Base-by-base conservation (phyloP, 2,329 filamentous ascomycete species). In the Alternaria sp. region DNA sequence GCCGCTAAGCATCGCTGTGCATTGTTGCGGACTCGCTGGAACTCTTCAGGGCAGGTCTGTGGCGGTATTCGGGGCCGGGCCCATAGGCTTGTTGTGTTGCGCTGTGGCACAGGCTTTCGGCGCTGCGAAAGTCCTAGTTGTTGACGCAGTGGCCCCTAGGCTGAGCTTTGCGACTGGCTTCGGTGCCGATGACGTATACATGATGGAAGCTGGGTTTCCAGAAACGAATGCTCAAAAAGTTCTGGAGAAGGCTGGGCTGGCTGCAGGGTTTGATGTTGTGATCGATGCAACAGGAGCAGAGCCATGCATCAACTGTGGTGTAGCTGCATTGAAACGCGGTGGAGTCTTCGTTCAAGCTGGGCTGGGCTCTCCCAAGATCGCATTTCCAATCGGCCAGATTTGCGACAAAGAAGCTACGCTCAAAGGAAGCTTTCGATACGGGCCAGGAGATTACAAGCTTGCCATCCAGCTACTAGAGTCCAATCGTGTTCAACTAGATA, bases 401-500 rank as follows among this genome's bases (percentile, higher is more conserved):
- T 76, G 71, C 64, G 67, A 68, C 25, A 75, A 75, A 49, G 74
- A 76, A 61, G 67, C 61, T 7, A 66, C 57, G 4, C 59, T 71
- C 49, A 74, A 72, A 36, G 70, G 69, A 6, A 73, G 68, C 51
- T 76, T 77, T 54, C 68, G 75, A 19, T 77, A 77, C 50, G 71
- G 70, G 1, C 68, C 73, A 19, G 74, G 72, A 5, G 71, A 74
- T 55, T 77, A 75, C 47, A 62, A 66, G 30, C 30, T 72, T 30
- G 67, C 65, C 5, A 65, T 73, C 4, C 60, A 67, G 21, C 43
- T 73, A 12, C 40, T 73, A 7, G 13, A 51, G 4, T 66, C 59
- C 9, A 54, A 61, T 4, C 61, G 64, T 10, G 57, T 70, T 25
- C 43, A 59, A n/a, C 55, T 72, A 15, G 46, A 56, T 8, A 55